Evolutionary conservation across 129 eudicot genomes (phyloP), one percentile per base, ranked within the genome.

Genomic region (Helichrysum umbraculigerum): DNA sequence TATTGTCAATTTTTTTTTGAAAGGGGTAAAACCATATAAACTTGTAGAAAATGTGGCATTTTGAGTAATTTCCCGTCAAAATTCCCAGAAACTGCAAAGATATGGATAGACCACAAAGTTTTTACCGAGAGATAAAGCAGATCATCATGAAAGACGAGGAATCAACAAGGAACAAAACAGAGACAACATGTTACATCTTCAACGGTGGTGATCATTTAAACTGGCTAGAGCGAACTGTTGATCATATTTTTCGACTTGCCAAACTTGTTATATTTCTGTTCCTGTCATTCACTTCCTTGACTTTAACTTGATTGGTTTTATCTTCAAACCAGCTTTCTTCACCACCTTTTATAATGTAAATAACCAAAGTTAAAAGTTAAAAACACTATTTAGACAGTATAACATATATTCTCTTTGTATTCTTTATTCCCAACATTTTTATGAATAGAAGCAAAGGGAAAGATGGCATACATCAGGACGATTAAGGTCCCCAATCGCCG

Each of bases 301-400:
- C 96, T 77, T 91, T 62, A 73, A 58, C 75, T 78, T 67, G 64
- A 95, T 91, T 37, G 99, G 99, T 73, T 86, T 81, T 78, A 95
- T 95, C 69, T 83, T 89, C 60, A 87, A 79, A 34, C 99, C 99
- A 76, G 96, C 14, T 76, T 33, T 91, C 90, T 91, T 95, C 73
- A 89, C 92, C 86, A 95, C 97, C 99, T 95, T 2, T 78, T 20
- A 44, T 32, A 70, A 20, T 10, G 87, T 35, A 66, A 29, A 65
- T n/a, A 47, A 57, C 37, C 76, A 32, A 62, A 42, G 70, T 82
- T 58, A 71, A 32, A 62, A 42, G 70, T 82, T 58, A 71, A 56
- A 29, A 29, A 20, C 3, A 58, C 30, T 47, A 78, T 78, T 70
- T n/a, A 77, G 25, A 37, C 44, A 34, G 21, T 35, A 33, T 21